Evolutionary conservation across 169 alveolate genomes (phyloP).

Genomic region (Eimeria maxima): DNA sequence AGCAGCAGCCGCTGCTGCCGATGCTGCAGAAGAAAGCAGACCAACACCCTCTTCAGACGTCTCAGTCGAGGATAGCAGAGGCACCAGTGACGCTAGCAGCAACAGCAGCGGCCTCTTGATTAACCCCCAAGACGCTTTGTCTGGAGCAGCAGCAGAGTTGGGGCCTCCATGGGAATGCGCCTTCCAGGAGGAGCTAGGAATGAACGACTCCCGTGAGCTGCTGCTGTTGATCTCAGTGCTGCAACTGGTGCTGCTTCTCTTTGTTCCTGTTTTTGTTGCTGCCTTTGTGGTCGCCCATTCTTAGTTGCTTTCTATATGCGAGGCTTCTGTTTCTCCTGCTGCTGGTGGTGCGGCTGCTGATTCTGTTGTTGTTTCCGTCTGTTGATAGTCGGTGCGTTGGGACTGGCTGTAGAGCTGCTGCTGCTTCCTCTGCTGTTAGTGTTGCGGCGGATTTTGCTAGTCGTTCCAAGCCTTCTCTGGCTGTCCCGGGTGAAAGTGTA

Average conservation of each 20-base stretch:
- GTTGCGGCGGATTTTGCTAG: background rate
- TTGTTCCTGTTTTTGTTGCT: conserved; percentile 1
- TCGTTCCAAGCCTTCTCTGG: background rate
- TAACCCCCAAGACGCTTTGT: background rate
- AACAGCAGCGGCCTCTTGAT: background rate
- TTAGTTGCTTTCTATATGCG: background rate
- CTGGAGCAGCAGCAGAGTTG: conserved; percentile 14
- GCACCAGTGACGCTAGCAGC: conserved; percentile 18
- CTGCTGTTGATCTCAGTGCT: background rate
- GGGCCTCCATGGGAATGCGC: conserved; percentile 73
- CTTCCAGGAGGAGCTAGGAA: conserved; percentile 58
- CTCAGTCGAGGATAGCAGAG: background rate
- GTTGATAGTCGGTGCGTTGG: background rate
- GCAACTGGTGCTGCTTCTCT: background rate
- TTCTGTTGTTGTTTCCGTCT: background rate
- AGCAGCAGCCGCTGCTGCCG: conserved; percentile 37
- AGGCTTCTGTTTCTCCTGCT: background rate
- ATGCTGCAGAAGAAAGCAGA: background rate
- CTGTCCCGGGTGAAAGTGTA: background rate
- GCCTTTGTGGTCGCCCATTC: background rate
- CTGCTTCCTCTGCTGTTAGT: background rate
- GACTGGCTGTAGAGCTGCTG: background rate
- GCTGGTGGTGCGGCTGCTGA: background rate
- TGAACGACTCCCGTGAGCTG: conserved; percentile 43
- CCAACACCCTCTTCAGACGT: background rate